These are phyloP conservation scores for Serendipita vermifera DNA, from an alignment of 768 basidiomycete species.

Conservation along the genomic window DNA sequence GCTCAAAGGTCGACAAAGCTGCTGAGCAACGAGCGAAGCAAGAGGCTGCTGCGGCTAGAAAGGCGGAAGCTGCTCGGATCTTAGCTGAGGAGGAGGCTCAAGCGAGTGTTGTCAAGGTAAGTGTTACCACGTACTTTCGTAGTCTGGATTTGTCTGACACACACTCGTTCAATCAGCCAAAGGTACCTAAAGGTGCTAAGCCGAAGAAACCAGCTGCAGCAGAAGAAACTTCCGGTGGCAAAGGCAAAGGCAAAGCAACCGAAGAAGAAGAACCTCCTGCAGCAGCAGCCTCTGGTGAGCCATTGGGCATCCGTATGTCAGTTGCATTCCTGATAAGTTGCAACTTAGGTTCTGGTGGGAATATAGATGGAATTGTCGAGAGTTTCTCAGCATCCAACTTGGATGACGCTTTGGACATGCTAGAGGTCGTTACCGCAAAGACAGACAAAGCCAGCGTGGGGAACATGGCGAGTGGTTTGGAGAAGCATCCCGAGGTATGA, in stretches of 20 bases:
- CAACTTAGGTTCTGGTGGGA: too few relatives aligned
- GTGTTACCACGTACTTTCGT: background rate
- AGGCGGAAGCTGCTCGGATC: conserved; percentile 72
- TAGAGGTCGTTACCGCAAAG: conserved; percentile 82
- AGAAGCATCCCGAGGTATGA: conserved; percentile 83
- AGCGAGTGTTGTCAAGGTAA: background rate
- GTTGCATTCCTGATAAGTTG: conserved; percentile 15
- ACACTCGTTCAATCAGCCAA: background rate
- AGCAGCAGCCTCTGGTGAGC: conserved; percentile 64
- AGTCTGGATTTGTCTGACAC: background rate
- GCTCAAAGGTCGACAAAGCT: conserved; percentile 50
- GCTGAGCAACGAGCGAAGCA: conserved; percentile 30
- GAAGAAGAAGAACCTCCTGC: conserved; percentile 55
- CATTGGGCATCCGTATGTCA: conserved; percentile 15
- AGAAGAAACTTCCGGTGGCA: background rate
- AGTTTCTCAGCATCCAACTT: conserved; percentile 75
- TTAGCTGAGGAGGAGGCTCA: conserved; percentile 78
- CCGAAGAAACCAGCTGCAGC: conserved; percentile 37
- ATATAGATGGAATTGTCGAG: conserved; percentile 36
- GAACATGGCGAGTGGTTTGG: conserved; percentile 71
- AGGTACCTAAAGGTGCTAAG: conserved; percentile 27
- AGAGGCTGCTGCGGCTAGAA: conserved; percentile 70
- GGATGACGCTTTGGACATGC: conserved; percentile 78
- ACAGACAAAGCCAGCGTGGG: conserved; percentile 88
- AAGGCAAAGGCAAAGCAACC: conserved; percentile 42